These are phyloP conservation scores for Microdochium nivale DNA, from an alignment of 2,329 filamentous ascomycete species.

Conservation along the genomic window DNA sequence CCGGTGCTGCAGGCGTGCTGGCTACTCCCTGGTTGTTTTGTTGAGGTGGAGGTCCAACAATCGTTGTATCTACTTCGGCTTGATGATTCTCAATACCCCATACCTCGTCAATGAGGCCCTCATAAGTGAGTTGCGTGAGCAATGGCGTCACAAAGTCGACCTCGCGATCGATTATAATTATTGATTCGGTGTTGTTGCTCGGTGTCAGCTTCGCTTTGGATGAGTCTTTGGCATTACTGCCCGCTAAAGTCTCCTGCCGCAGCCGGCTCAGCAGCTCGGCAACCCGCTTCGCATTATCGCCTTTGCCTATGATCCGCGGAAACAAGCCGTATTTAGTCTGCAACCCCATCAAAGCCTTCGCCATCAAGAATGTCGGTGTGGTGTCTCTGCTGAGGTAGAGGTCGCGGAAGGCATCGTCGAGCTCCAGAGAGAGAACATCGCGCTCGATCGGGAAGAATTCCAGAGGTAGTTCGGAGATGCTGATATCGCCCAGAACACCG, in stretches of 20 bases:
- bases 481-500: conserved; percentile 87
- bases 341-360: conserved; percentile 87
- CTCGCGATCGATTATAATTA: conserved; percentile 92
- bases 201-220: conserved; percentile 65
- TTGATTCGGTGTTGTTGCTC: conserved; percentile 78
- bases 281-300: conserved; percentile 83
- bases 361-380: conserved; percentile 80
- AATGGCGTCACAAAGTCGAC: conserved; percentile 88
- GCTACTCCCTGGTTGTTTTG: conserved; percentile 41
- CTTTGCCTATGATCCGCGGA: conserved; percentile 89
- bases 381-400: conserved; percentile 87
- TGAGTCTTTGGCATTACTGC: conserved; percentile 60
- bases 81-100: conserved; percentile 90
- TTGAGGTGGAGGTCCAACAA: conserved; percentile 67
- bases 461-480: conserved; percentile 75
- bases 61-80: conserved; percentile 82
- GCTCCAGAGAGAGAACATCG: conserved; percentile 83
- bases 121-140: conserved; percentile 92
- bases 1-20: conserved; percentile 43
- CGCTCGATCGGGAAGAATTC: conserved; percentile 88
- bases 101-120: conserved; percentile 89
- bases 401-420: conserved; percentile 79
- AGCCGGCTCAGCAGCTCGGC: conserved; percentile 83
- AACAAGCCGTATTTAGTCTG: conserved; percentile 90
- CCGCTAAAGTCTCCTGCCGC: conserved; percentile 79